phyloP scores from a whole-genome alignment of 1,284 basidiomycete species.

The Malassezia pachydermatis region DNA sequence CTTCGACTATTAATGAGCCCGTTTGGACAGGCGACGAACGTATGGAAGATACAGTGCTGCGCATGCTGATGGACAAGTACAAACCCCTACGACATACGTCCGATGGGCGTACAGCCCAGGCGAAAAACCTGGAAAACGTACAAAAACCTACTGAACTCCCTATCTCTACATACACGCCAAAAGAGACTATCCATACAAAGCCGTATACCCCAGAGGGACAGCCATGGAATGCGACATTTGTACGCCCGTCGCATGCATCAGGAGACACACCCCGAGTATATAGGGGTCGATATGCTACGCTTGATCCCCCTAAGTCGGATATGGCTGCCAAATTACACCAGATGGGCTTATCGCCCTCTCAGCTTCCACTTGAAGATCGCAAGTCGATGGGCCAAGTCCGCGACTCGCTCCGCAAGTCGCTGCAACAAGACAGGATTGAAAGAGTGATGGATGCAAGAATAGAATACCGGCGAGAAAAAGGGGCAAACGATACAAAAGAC shows the following conservation, averaged over 20 bases:
- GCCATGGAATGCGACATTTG: slow-evolving; percentile 38
- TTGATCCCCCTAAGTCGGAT: slow-evolving; percentile 13
- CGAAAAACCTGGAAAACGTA: slow-evolving; percentile 8
- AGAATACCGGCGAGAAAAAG: background rate
- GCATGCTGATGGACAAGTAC: slow-evolving; percentile 45
- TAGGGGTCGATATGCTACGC: background rate
- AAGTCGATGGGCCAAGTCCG: slow-evolving; percentile 30
- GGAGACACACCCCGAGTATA: slow-evolving; percentile 5
- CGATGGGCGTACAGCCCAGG: slow-evolving; percentile 4
- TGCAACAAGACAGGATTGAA: background rate
- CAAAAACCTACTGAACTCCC: slow-evolving; percentile 7
- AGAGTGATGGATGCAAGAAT: background rate
- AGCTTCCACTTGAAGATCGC: slow-evolving; percentile 51
- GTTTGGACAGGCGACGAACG: slow-evolving; percentile 39
- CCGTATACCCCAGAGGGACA: slow-evolving; percentile 32
- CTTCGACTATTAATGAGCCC: slow-evolving; percentile 17
- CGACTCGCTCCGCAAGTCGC: background rate
- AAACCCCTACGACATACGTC: slow-evolving; percentile 23
- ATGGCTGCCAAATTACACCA: slow-evolving; percentile 20
- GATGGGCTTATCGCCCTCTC: slow-evolving; percentile 19
- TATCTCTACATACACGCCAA: background rate
- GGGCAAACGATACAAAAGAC: background rate
- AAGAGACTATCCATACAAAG: background rate
- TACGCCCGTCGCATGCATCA: slow-evolving; percentile 24
- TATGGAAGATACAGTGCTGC: slow-evolving; percentile 31